These are phyloP conservation scores for Xylaria digitata DNA, from an alignment of 2,329 filamentous ascomycete genomes.

Conservation along the genomic window DNA sequence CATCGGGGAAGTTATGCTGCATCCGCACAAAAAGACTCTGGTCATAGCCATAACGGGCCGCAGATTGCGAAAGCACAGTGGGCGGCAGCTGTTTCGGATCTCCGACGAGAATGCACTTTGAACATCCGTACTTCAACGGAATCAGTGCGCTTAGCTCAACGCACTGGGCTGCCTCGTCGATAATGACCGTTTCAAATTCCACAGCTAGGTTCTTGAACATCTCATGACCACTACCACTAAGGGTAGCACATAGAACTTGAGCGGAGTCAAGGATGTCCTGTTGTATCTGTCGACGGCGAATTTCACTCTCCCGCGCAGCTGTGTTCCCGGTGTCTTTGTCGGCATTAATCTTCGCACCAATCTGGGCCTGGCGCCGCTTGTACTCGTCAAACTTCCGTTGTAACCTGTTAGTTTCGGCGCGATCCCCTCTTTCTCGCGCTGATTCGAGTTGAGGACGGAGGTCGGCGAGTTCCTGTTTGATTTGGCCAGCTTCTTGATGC, in stretches of 20 bases:
- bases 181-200: conserved; percentile 98
- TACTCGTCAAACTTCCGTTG: conserved; percentile 82
- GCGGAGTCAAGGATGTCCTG: conserved; percentile 91
- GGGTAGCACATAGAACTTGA: conserved; percentile 92
- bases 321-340: conserved; percentile 88
- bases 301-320: conserved; percentile 83
- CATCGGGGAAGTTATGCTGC: conserved; percentile 89
- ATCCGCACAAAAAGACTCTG: conserved; percentile 98
- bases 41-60: conserved; percentile 92
- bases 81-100: conserved; percentile 97
- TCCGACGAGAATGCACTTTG: conserved; percentile 96
- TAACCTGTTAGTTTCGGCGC: conserved; percentile 63
- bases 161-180: conserved; percentile 97
- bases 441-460: conserved; percentile 79
- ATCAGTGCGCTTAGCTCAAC: conserved; percentile 97
- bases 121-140: conserved; percentile 95
- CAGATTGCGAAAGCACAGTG: conserved; percentile 93
- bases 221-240: conserved; percentile 95
- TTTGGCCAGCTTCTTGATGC: conserved; percentile 72
- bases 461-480: conserved; percentile 80
- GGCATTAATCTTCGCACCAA: conserved; percentile 87
- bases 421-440: conserved; percentile 67
- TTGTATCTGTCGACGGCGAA: conserved; percentile 84
- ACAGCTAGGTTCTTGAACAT: conserved; percentile 96
- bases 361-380: conserved; percentile 78